Base-by-base conservation (phyloP, 148 eudicot genomes). In the Rhododendron griersonianum region DNA sequence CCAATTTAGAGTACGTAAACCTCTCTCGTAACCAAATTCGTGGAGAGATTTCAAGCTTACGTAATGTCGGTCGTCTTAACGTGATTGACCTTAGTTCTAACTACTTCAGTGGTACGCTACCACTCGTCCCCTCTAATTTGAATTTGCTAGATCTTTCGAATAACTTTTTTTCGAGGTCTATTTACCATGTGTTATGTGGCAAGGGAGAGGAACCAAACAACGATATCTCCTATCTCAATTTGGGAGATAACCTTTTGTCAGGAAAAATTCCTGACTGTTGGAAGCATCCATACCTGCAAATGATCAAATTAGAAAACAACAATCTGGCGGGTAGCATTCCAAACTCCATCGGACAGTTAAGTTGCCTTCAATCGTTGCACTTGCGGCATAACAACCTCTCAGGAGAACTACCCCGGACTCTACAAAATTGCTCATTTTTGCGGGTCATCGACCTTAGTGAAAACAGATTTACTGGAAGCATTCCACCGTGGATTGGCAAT, bases 381-480 rank as follows among this genome's bases (percentile, higher is more conserved):
- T 59, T 81, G 73, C 45, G 73, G 10, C 39, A 19, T 23, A 81
- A 81, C 50, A 9, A 37, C 28, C 83, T 81, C 23, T 81, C 85
- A 45, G 83, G 87, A 3, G 50, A 39, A 57, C 15, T 88, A 47
- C 89, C 89, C 18, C n/a, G 7, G 48, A 37, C 85, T 5, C 33
- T 86, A 5, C 59, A 39, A 1, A 55, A 57, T 15, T 88, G 85
- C 61, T 45, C 77, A 4, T 2, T 18, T 1, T 76, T 88, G 50
- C 0, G 7, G 18, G 59, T 65, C 37, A 69, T 87, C 8, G 76
- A 85, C 28, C 76, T 85, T 3, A 19, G 69, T 28, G 61, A 73
- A 30, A 87, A 87, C 25, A 18, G 51, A 10, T 21, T 87, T n/a
- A n/a, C 13, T 16, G 89, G 87, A 39, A 81, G n/a, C 74, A 67